Conservation (phyloP, 805 yeast genomes). For the Metschnikowia amazonensis region DNA sequence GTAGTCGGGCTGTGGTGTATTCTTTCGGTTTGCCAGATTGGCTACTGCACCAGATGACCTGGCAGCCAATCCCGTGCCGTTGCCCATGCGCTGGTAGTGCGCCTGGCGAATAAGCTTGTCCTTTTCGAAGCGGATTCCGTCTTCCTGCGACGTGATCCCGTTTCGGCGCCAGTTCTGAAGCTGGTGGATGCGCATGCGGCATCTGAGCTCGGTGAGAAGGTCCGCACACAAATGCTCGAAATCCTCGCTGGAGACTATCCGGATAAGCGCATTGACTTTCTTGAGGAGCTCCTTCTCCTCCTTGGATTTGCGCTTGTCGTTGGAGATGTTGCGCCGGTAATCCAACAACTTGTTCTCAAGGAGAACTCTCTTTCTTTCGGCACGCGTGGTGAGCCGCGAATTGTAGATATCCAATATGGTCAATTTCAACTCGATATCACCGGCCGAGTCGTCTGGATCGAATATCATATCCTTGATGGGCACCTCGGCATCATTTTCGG, state of each 20-base stretch:
- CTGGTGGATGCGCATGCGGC: slow-evolving; percentile 79
- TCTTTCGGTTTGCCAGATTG: slow-evolving; percentile 11
- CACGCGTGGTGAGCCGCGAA: slow-evolving; percentile 83
- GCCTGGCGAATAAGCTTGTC: slow-evolving; percentile 71
- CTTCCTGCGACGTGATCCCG: slow-evolving; percentile 81
- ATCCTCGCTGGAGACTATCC: slow-evolving; percentile 77
- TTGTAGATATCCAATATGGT: slow-evolving; percentile 86
- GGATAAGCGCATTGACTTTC: slow-evolving; percentile 73
- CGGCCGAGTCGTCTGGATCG: slow-evolving; percentile 85
- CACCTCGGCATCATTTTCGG: slow-evolving; percentile 94
- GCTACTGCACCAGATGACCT: slow-evolving; percentile 16
- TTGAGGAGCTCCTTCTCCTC: slow-evolving; percentile 84
- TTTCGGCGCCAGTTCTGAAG: slow-evolving; percentile 90
- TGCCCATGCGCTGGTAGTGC: slow-evolving; percentile 55
- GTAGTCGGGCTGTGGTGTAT: slow-evolving; percentile 37
- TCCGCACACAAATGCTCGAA: slow-evolving; percentile 72
- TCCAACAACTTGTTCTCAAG: slow-evolving; percentile 77
- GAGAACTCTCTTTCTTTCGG: slow-evolving; percentile 84
- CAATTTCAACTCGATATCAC: slow-evolving; percentile 86
- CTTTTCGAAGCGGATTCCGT: slow-evolving; percentile 81
- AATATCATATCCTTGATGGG: slow-evolving; percentile 93
- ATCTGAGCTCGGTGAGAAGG: slow-evolving; percentile 70
- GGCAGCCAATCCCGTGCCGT: slow-evolving; percentile 28
- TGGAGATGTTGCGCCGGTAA: slow-evolving; percentile 73
- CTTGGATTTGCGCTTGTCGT: slow-evolving; percentile 80